These are phyloP conservation scores for Zymoseptoria passerinii DNA, from an alignment of 2,329 filamentous ascomycete species.

Conservation along the genomic window DNA sequence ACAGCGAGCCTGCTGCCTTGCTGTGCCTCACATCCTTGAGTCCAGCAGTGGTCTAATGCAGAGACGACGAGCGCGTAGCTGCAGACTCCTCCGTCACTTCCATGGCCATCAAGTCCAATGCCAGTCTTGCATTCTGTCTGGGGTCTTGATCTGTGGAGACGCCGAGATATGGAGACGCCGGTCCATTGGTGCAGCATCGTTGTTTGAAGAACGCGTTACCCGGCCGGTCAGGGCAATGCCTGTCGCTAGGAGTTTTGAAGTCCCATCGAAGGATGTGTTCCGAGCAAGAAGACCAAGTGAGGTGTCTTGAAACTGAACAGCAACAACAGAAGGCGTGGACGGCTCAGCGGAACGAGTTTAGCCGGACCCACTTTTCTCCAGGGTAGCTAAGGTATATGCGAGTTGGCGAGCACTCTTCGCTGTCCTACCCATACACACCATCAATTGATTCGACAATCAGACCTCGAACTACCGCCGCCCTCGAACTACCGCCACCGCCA, in stretches of 20 bases:
- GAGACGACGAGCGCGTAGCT: background rate
- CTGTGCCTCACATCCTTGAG: too few species aligned
- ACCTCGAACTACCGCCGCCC: background rate
- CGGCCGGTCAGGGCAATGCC: too few species aligned
- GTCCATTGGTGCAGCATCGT: too few species aligned
- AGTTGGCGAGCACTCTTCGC: background rate
- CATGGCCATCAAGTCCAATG: background rate
- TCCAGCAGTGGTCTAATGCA: background rate
- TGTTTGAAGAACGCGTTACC: too few species aligned
- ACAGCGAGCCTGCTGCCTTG: too few species aligned
- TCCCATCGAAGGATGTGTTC: too few species aligned
- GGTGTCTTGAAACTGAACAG: too few species aligned
- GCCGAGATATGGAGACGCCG: too few species aligned
- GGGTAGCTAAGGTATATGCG: background rate
- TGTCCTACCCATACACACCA: background rate
- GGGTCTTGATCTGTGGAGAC: background rate
- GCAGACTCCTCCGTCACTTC: background rate
- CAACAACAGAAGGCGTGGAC: background rate
- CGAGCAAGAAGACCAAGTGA: too few species aligned
- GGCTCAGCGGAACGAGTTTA: background rate
- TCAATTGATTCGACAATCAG: background rate
- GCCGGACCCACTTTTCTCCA: background rate
- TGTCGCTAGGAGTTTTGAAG: too few species aligned
- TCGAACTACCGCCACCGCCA: background rate
- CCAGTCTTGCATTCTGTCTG: background rate